Conservation (phyloP, 257 asterid genomes). For the Gentiana dahurica region DNA sequence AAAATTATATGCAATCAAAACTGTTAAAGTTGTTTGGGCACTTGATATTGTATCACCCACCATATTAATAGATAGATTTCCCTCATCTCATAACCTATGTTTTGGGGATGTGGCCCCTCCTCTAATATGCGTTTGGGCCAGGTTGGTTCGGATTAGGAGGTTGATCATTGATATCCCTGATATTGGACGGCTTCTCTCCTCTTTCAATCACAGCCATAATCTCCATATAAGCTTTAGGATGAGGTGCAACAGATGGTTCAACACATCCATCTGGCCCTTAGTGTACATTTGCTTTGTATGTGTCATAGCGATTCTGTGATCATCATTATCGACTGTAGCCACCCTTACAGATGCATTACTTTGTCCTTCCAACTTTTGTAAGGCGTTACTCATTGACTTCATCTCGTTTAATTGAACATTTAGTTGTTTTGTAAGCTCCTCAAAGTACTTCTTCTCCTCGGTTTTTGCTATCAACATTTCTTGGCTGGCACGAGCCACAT, state of each 20-base stretch:
- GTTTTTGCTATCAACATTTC: constrained; percentile 58
- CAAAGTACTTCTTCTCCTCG: constrained; percentile 81
- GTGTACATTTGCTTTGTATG: constrained; percentile 55
- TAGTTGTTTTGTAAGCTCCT: constrained; percentile 66
- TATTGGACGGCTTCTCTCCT: constrained; percentile 90
- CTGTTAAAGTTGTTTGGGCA: too few relatives aligned
- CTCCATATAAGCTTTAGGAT: constrained; percentile 88
- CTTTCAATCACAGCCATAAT: constrained; percentile 85
- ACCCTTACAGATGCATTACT: constrained; percentile 28
- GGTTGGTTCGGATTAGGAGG: constrained; percentile 95
- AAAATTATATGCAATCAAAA: too few relatives aligned
- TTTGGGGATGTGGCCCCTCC: too few relatives aligned
- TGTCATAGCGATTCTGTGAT: constrained; percentile 26
- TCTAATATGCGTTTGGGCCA: constrained; percentile 32
- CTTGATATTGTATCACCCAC: too few relatives aligned
- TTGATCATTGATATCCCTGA: constrained; percentile 82
- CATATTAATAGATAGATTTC: too few relatives aligned
- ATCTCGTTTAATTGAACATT: constrained; percentile 71
- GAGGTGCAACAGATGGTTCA: constrained; percentile 68
- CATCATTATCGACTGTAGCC: constrained; percentile 30
- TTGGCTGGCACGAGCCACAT: constrained; percentile 91
- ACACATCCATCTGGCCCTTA: constrained; percentile 54
- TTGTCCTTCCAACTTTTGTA: constrained; percentile 74
- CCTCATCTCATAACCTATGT: too few relatives aligned
- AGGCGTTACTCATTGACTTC: constrained; percentile 69